Evolutionary conservation across 768 basidiomycete genomes (phyloP).

Genomic region (Mycena galericulata): DNA sequence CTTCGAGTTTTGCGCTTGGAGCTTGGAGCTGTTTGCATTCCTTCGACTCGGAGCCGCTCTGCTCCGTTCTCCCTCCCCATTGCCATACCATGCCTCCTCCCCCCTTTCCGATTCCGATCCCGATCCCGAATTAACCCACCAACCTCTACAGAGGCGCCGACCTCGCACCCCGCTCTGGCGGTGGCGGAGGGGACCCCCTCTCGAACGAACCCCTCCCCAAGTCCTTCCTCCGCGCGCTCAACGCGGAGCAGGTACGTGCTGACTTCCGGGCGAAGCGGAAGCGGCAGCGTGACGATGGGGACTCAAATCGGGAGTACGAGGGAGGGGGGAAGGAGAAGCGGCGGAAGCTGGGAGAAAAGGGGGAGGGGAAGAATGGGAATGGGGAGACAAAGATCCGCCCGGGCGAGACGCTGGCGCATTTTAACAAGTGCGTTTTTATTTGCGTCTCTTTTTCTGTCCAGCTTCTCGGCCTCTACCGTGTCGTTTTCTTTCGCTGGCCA

Average conservation of each 20-base stretch:
- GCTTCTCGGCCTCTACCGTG: not conserved
- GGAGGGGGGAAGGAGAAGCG: too few species aligned
- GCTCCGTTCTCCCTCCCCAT: too few species aligned
- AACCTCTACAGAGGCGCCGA: constrained; percentile 57
- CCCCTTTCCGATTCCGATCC: not conserved
- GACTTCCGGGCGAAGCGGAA: constrained; percentile 58
- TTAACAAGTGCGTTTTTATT: constrained; percentile 68
- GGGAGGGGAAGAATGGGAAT: constrained; percentile 37
- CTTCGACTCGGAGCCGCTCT: too few species aligned
- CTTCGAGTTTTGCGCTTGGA: not conserved
- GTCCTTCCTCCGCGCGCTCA: constrained; percentile 71
- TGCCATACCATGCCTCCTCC: too few species aligned
- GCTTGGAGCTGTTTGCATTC: too few species aligned
- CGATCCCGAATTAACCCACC: not conserved
- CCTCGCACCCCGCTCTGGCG: constrained; percentile 58
- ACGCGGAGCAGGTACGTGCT: constrained; percentile 69
- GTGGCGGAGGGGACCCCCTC: constrained; percentile 39
- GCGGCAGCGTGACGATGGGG: too few species aligned
- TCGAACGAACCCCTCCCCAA: constrained; percentile 76
- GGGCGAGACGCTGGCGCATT: constrained; percentile 81
- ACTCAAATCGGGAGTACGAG: too few species aligned
- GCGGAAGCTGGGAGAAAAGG: constrained; percentile 20
- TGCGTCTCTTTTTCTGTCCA: not conserved
- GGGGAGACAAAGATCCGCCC: constrained; percentile 59
- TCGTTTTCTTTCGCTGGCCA: not conserved